Base-by-base conservation (phyloP, 768 basidiomycete genomes). In the Lentinula detonsa region DNA sequence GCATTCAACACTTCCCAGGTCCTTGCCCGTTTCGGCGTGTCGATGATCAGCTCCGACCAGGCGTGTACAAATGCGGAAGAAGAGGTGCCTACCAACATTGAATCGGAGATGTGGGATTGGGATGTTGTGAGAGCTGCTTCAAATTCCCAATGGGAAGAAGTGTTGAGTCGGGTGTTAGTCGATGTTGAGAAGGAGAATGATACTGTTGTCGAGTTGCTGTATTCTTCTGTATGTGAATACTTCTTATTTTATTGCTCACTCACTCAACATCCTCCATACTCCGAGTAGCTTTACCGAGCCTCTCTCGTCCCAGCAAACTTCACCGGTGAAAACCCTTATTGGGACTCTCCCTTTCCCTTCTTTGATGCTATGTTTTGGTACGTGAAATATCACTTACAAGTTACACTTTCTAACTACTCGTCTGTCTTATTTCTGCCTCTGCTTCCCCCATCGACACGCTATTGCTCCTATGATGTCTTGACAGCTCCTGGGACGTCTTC, bases 61-160 rank as follows among this genome's bases (percentile, higher is more conserved):
- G 85, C 84, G 1, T 87, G 85, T 65, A 65, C 72, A 15, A 86
- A 86, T 64, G 84, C 84, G 0, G 81, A 85, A 63, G 71, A 68
- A 48, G 85, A 85, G 62, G 73, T 85, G n/a, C 75, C 72, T 45
- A 40, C 37, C 13, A 39, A 39, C 37, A 5, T 2, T 13, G 37
- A 39, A 8, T 33, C 33, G 5, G 55, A 33, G 11, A 67, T 68
- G 33, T 81, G 80, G 80, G 71, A 80, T 64, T 82, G 74, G 72
- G 73, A 77, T 51, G 64, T 62, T 4, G 74, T 81, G 2, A 74
- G 75, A 59, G 60, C 67, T 43, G 75, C 75, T 16, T 79, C 78
- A 16, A 67, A 65, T 9, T 57, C 54, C 5, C 69, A 73, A 57
- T 81, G 80, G 81, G 80, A 81, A 61, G 73, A 74, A 45, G 71